phyloP scores from a whole-genome alignment of 345 rosid genomes.

The Gossypium australe region DNA sequence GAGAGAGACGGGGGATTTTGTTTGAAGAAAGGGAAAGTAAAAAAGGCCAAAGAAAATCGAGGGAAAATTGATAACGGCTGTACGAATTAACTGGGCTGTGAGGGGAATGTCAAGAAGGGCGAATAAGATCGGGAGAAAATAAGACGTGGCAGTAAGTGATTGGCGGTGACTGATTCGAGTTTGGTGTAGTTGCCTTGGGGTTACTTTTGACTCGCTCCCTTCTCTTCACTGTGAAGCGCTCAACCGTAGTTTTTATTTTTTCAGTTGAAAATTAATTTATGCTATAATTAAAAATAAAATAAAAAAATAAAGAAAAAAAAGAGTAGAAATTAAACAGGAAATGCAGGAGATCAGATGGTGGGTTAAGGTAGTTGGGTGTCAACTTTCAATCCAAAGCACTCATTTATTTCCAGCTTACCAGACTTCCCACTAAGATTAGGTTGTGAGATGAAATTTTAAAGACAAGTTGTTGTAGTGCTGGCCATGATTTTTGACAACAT shows the following conservation, averaged over 20 bases:
- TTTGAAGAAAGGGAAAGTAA: not conserved
- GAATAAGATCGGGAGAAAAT: not conserved
- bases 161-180: not conserved
- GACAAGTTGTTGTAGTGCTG: no score
- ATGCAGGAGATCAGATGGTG: no score
- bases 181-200: not conserved
- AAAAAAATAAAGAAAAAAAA: no score
- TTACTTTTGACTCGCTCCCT: not conserved
- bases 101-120: not conserved
- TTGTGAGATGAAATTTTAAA: no score
- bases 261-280: not conserved
- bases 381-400: no score
- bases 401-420: no score
- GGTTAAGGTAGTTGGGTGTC: no score
- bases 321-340: no score
- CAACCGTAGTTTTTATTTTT: not conserved
- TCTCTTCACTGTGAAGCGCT: not conserved
- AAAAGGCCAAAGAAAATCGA: not conserved
- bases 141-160: not conserved
- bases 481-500: no score
- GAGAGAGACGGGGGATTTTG: conserved; percentile 6
- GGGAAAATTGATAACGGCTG: not conserved
- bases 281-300: not conserved
- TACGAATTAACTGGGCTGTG: not conserved
- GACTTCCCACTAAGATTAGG: no score